phyloP scores from a whole-genome alignment of 495 filamentous ascomycete genomes.

The Penicillium tannophilum region DNA sequence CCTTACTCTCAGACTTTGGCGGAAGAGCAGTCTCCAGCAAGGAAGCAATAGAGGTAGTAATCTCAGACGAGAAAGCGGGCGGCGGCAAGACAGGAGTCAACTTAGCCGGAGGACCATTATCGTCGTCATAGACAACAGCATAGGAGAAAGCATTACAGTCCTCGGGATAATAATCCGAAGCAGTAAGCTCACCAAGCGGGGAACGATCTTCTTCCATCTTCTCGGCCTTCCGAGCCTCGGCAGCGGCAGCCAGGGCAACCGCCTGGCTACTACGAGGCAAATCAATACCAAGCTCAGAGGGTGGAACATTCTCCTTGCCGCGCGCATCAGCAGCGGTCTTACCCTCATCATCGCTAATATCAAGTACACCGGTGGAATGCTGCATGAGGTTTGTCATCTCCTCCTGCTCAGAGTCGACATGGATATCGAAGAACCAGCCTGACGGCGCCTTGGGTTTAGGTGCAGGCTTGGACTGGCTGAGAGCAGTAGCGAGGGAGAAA shows the following conservation, averaged over 20 bases:
- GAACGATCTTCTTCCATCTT: conserved; percentile 60
- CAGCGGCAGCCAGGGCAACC: conserved; percentile 30
- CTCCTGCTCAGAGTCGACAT: conserved; percentile 89
- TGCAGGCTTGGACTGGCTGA: conserved; percentile 45
- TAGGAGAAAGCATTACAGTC: conserved; percentile 65
- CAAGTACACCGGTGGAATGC: conserved; percentile 81
- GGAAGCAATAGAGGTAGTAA: conserved; percentile 33
- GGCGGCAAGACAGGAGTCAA: conserved; percentile 17
- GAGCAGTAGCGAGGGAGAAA: conserved; percentile 79
- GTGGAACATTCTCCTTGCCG: conserved; percentile 91
- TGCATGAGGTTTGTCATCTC: conserved; percentile 88
- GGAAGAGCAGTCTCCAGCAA: conserved; percentile 32
- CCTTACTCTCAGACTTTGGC: background rate
- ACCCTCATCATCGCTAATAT: conserved; percentile 68
- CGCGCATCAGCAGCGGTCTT: conserved; percentile 50
- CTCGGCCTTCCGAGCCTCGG: conserved; percentile 33
- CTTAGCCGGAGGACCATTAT: conserved; percentile 36
- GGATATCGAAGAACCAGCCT: conserved; percentile 90
- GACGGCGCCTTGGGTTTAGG: conserved; percentile 53
- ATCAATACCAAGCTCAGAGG: conserved; percentile 37
- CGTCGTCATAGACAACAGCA: conserved; percentile 60
- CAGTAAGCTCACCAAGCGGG: conserved; percentile 70
- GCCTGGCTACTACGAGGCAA: conserved; percentile 29
- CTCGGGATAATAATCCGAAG: conserved; percentile 70
- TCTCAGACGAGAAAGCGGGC: conserved; percentile 10